Evolutionary conservation across 768 basidiomycete genomes (phyloP).

Genomic region (Hygrocybe punicea): DNA sequence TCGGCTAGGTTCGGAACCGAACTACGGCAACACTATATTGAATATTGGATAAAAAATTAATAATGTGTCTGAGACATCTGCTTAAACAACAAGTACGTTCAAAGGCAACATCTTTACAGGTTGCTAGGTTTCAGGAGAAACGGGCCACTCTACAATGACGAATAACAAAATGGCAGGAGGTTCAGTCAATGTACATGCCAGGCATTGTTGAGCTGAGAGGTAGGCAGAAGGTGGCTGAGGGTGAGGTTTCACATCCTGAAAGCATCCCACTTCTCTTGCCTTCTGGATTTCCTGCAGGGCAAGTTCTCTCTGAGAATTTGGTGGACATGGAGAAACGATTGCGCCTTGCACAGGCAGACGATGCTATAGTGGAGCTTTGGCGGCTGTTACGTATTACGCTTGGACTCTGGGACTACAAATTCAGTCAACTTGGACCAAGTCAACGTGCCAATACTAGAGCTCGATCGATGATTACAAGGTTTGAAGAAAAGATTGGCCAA

Average conservation of each 20-base stretch:
- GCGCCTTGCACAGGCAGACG: slow-evolving; percentile 13
- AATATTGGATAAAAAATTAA: too few relatives aligned
- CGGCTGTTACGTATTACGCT: slow-evolving; percentile 4
- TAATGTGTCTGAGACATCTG: neutral
- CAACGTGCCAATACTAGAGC: slow-evolving; percentile 9
- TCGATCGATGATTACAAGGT: neutral
- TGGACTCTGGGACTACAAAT: slow-evolving; percentile 12
- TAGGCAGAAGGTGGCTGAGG: neutral
- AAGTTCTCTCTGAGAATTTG: neutral
- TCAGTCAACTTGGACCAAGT: slow-evolving; percentile 7
- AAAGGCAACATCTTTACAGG: neutral
- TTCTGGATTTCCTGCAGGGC: neutral
- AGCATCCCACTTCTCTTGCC: neutral
- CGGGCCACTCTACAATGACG: neutral
- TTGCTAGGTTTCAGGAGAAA: slow-evolving; percentile 1
- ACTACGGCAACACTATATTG: too few relatives aligned
- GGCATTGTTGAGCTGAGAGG: neutral
- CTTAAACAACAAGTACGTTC: neutral
- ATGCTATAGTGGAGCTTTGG: slow-evolving; percentile 13
- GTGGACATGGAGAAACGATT: slow-evolving; percentile 4
- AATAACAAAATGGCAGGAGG: neutral
- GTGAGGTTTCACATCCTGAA: neutral
- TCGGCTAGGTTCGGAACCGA: too few relatives aligned
- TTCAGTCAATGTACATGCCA: slow-evolving; percentile 9
- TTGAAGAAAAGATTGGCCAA: neutral